Evolutionary conservation across 148 eudicot species (phyloP).

Genomic region (Simmondsia chinensis): DNA sequence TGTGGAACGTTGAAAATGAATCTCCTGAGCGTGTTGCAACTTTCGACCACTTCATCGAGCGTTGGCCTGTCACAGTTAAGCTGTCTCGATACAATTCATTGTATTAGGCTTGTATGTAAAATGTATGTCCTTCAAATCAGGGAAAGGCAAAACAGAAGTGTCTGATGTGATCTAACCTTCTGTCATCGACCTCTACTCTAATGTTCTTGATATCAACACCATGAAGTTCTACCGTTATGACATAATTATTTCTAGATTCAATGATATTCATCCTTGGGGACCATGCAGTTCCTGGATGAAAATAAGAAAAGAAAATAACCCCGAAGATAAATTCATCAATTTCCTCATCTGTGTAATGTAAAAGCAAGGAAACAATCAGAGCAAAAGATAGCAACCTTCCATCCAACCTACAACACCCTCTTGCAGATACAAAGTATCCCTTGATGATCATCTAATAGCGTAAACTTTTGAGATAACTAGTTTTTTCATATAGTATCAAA

Average conservation of each 20-base stretch:
- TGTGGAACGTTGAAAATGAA: conserved; percentile 37
- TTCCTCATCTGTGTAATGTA: neutral
- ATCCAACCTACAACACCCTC: too few relatives aligned
- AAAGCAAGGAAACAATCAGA: too few relatives aligned
- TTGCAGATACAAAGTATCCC: too few relatives aligned
- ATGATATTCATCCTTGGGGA: conserved; percentile 65
- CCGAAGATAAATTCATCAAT: neutral
- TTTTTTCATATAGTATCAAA: too few relatives aligned
- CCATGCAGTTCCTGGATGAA: conserved; percentile 33
- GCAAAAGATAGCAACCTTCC: too few relatives aligned
- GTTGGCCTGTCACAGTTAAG: conserved; percentile 46
- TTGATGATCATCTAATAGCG: too few relatives aligned
- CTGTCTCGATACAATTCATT: conserved; percentile 20
- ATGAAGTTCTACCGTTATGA: conserved; percentile 63
- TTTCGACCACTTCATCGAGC: conserved; percentile 25
- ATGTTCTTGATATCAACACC: conserved; percentile 52
- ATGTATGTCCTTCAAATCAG: too few relatives aligned
- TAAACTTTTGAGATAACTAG: too few relatives aligned
- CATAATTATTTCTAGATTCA: conserved; percentile 45
- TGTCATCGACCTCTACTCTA: conserved; percentile 58
- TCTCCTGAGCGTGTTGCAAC: conserved; percentile 14
- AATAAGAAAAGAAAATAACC: neutral
- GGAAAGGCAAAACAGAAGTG: neutral
- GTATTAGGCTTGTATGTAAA: neutral
- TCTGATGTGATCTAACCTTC: conserved; percentile 24